Conservation (phyloP, 2,329 filamentous ascomycete species). For the Phyllosticta paracitricarpa region DNA sequence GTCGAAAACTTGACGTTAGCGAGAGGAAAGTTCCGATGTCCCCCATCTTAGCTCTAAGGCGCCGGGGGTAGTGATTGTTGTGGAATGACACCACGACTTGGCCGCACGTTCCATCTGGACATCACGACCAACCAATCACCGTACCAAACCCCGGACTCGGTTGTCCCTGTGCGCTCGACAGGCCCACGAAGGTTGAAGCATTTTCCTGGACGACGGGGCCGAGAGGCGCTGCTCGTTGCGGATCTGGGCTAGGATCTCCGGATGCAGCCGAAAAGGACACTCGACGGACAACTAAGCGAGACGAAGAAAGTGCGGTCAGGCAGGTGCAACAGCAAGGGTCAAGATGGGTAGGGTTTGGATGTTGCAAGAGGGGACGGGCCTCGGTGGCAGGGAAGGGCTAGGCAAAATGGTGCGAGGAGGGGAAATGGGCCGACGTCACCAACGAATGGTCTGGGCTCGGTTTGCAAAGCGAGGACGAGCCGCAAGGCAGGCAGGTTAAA, state of each 20-base stretch:
- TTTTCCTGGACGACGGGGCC: not conserved
- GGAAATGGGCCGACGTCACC: not conserved
- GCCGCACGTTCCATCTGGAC: not conserved
- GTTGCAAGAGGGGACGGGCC: not conserved
- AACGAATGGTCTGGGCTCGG: not conserved
- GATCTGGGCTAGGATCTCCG: conserved; percentile 33
- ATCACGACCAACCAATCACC: not conserved
- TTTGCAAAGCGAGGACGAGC: not conserved
- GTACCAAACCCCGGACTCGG: not conserved
- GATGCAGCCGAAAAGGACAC: conserved; percentile 27
- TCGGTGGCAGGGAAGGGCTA: not conserved
- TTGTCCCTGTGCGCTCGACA: not conserved
- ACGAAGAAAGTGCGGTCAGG: not conserved
- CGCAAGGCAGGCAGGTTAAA: not conserved
- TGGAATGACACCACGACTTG: not conserved
- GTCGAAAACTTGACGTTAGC: not conserved
- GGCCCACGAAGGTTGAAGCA: not conserved
- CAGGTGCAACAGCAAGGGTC: not conserved
- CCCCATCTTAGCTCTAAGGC: not conserved
- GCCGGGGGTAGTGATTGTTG: not conserved
- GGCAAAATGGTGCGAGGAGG: not conserved
- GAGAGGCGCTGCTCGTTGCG: conserved; percentile 28
- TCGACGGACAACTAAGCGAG: not conserved
- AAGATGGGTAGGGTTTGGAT: not conserved
- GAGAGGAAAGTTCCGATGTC: not conserved